Evolutionary conservation across 2,329 filamentous ascomycete genomes (phyloP).

Genomic region (Leptodontidium sp.): DNA sequence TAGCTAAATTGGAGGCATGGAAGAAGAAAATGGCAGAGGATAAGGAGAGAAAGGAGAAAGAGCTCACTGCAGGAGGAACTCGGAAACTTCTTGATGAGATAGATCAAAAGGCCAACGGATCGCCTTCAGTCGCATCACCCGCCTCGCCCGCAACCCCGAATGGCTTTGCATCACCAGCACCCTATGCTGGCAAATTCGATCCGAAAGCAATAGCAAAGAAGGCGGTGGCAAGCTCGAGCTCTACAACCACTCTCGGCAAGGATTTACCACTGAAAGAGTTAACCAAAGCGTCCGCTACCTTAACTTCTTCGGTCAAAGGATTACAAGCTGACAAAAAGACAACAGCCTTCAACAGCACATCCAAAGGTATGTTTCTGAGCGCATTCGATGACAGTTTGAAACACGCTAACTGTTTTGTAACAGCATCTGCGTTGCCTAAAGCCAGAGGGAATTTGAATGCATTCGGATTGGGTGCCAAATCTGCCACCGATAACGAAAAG

Average conservation of each 20-base stretch:
- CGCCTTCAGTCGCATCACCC: conserved; percentile 55
- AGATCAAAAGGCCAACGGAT: conserved; percentile 70
- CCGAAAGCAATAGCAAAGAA: conserved; percentile 88
- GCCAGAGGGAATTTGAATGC: conserved; percentile 78
- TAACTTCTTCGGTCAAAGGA: conserved; percentile 50
- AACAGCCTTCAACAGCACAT: conserved; percentile 50
- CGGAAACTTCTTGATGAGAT: conserved; percentile 76
- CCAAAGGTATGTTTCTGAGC: conserved; percentile 48
- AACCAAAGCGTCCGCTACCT: conserved; percentile 54
- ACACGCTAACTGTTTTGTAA: conserved; percentile 33
- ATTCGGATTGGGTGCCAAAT: conserved; percentile 81
- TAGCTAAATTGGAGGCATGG: conserved; percentile 88
- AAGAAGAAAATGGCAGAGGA: conserved; percentile 85
- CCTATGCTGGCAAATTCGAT: conserved; percentile 83
- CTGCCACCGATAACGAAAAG: conserved; percentile 70
- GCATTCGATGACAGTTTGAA: neutral
- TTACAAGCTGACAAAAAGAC: conserved; percentile 54
- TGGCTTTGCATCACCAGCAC: conserved; percentile 59
- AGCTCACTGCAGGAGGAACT: conserved; percentile 70
- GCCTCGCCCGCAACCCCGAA: conserved; percentile 58
- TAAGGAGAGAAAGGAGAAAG: conserved; percentile 75
- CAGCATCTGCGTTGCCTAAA: conserved; percentile 65
- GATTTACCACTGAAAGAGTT: conserved; percentile 60
- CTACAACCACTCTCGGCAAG: conserved; percentile 62
- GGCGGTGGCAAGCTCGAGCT: conserved; percentile 65